Percentiles rank a stretch among this genome's conserved stretches.
phyloP scores from a whole-genome alignment of 768 basidiomycete species.

The Serendipita indica region DNA sequence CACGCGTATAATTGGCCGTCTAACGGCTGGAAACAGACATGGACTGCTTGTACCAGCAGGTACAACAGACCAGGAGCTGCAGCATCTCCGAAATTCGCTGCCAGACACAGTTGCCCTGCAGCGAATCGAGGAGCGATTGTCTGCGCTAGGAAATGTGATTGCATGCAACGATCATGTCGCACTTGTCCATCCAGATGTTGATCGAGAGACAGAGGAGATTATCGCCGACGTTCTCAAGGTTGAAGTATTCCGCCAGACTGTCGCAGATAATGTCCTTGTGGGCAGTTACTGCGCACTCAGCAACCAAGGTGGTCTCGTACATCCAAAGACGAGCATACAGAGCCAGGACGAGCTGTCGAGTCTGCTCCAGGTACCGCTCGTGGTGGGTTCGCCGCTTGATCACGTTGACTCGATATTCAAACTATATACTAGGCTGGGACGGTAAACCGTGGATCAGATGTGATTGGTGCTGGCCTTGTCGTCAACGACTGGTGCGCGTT shows the following conservation, averaged over 20 bases:
- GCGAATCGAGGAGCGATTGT: slow-evolving; percentile 91
- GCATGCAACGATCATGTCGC: slow-evolving; percentile 98
- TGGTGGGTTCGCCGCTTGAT: slow-evolving; percentile 41
- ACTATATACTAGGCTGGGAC: slow-evolving; percentile 63
- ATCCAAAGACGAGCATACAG: slow-evolving; percentile 92
- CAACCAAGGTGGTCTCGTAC: slow-evolving; percentile 95
- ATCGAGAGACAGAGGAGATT: slow-evolving; percentile 98
- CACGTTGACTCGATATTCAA: slow-evolving; percentile 8
- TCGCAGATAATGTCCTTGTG: slow-evolving; percentile 93
- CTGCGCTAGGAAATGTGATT: slow-evolving; percentile 95
- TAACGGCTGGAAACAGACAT: slow-evolving; percentile 93
- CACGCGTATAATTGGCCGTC: slow-evolving; percentile 81
- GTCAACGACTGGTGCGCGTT: slow-evolving; percentile 99
- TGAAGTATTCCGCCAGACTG: slow-evolving; percentile 94
- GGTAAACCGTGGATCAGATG: slow-evolving; percentile 95
- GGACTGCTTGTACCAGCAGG: slow-evolving; percentile 91
- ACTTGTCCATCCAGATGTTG: slow-evolving; percentile 93
- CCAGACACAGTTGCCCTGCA: slow-evolving; percentile 90
- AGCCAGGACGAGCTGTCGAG: slow-evolving; percentile 96
- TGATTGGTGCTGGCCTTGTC: slow-evolving; percentile 91
- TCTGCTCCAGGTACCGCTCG: slow-evolving; percentile 83
- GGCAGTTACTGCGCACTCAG: slow-evolving; percentile 91
- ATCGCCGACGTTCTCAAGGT: slow-evolving; percentile 98
- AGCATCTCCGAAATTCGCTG: slow-evolving; percentile 89
- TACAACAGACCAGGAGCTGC: slow-evolving; percentile 95